Evolutionary conservation across 305 asterid genomes (phyloP).

Genomic region (Solanum hybrid): DNA sequence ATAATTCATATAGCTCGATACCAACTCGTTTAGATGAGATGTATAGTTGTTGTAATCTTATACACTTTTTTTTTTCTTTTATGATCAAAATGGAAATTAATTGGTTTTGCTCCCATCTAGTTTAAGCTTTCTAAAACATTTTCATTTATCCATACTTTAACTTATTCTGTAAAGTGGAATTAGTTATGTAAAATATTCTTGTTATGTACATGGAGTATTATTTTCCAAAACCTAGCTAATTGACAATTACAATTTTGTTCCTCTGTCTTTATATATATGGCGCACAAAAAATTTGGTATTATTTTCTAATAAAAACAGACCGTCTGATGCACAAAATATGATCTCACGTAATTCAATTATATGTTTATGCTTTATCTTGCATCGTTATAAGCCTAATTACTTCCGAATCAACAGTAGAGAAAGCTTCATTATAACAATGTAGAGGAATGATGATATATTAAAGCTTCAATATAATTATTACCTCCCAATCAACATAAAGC

Average conservation of each 20-base stretch:
- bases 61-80: background rate
- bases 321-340: background rate
- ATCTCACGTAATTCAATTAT: too few species aligned
- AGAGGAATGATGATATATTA: background rate
- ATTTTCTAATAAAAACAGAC: too few species aligned
- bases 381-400: background rate
- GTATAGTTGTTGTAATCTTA: background rate
- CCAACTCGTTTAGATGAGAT: background rate
- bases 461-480: too few species aligned
- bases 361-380: background rate
- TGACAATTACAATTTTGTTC: background rate
- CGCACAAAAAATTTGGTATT: background rate
- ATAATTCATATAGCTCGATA: background rate
- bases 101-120: background rate
- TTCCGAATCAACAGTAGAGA: background rate
- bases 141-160: background rate
- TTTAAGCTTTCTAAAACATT: background rate
- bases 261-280: background rate
- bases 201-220: background rate
- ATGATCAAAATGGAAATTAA: background rate
- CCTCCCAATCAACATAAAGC: background rate
- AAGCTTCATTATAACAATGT: background rate
- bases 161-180: background rate
- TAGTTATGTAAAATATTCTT: background rate
- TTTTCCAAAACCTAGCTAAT: background rate